Evolutionary conservation across 2,329 filamentous ascomycete species (phyloP).

Genomic region (Neofusicoccum ribis): DNA sequence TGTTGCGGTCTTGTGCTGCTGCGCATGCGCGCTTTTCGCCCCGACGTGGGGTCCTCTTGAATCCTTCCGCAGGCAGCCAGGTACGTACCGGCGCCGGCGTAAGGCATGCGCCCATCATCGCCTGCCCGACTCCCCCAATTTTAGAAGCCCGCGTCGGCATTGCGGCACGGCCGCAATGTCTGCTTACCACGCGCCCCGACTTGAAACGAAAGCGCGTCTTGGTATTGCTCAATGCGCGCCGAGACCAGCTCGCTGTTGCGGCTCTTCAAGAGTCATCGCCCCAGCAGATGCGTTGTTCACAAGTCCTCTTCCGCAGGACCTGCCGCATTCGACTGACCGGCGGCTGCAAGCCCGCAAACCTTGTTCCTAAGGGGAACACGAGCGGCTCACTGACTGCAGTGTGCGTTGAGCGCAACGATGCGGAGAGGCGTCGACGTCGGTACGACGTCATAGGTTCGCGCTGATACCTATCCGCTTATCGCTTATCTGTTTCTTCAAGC

Average conservation of each 20-base stretch:
- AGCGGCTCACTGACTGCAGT: too few relatives aligned
- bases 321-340: slow-evolving; percentile 13
- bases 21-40: neutral
- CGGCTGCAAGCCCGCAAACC: neutral
- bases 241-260: neutral
- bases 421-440: too few relatives aligned
- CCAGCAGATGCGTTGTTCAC: neutral
- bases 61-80: neutral
- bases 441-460: too few relatives aligned
- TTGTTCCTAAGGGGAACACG: neutral
- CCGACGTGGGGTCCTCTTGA: neutral
- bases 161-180: neutral
- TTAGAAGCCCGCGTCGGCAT: neutral
- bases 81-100: neutral
- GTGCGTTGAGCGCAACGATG: too few relatives aligned
- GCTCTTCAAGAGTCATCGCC: neutral
- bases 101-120: neutral
- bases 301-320: neutral
- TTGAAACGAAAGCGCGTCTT: neutral
- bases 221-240: neutral
- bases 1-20: slow-evolving; percentile 7
- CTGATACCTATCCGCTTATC: too few relatives aligned
- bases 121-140: neutral
- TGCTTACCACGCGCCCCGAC: neutral
- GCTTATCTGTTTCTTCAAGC: too few relatives aligned